Evolutionary conservation across 345 rosid species (phyloP), one percentile per base, ranked within the genome.

Genomic region (Cochlearia excelsa): DNA sequence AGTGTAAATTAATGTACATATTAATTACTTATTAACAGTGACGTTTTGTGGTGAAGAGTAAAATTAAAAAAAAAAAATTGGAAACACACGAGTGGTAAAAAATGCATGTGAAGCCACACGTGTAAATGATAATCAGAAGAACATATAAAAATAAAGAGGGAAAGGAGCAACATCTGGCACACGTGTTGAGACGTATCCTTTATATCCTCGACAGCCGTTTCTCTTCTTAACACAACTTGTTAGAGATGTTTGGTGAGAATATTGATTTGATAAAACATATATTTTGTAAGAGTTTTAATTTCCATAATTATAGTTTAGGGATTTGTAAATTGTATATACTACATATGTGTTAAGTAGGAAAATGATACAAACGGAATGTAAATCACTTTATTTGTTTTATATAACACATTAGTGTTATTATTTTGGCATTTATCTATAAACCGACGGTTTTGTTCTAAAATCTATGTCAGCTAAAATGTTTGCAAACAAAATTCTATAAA

Each of bases 171-270:
- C 75, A 71, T 65, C 70, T 71, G 75, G 65, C 75, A 71, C 61
- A 71, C 70, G 75, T 71, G 75, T 59, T 61, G 33, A 51, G 16
- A 30, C 39, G 41, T 11, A 30, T 64, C 75, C 61, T 71, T 64
- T 11, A 71, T 51, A 58, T 58, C 75, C 51, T 71, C 70, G 65
- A 64, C 75, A 71, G 70, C 66, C 75, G 75, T 71, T 71, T 71
- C 69, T 62, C 3, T 50, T 49, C 43, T 27, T 54, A 23, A 61
- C 4, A 3, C 3, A 60, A 10, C 38, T 59, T 62, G 42, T 49
- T 70, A 51, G 47, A 60, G 55, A 35, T 55, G 40, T 64, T 50
- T 56, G 48, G 39, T 34, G 46, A 55, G 10, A 6, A 8, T 38
- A 47, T 33, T 9, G 23, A 29, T 57, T 33, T 9, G 10, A 29